phyloP scores from a whole-genome alignment of 768 basidiomycete genomes.

The Podaxis pistillaris region DNA sequence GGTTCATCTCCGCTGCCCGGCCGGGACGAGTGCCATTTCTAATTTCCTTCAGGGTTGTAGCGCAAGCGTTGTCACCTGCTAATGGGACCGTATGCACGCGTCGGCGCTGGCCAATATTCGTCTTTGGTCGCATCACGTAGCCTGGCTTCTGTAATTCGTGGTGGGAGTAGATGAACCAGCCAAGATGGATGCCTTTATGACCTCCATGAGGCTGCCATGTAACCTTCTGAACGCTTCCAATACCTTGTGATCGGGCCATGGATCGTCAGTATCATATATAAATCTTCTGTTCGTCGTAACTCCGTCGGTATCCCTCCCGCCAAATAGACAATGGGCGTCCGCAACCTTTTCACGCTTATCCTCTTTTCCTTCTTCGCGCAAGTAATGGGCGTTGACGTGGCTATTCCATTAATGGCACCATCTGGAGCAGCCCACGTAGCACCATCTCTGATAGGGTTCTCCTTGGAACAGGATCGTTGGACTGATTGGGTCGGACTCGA shows the following conservation, averaged over 20 bases:
- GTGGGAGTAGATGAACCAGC: constrained; percentile 5
- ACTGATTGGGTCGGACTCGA: constrained; percentile 60
- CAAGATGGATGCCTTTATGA: neutral
- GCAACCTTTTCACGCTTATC: neutral
- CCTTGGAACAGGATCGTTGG: constrained; percentile 73
- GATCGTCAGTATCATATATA: neutral
- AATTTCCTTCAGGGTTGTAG: neutral
- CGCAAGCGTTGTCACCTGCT: constrained; percentile 10
- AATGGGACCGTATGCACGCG: neutral
- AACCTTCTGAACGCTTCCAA: neutral
- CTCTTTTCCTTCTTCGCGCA: constrained; percentile 14
- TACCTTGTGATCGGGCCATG: neutral
- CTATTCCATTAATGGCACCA: constrained; percentile 39
- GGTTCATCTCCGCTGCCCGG: neutral
- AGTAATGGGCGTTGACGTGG: constrained; percentile 28
- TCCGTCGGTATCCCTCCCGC: neutral
- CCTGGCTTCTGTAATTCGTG: neutral
- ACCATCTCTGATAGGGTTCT: constrained; percentile 57
- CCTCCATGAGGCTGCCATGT: constrained; percentile 13
- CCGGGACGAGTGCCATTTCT: neutral
- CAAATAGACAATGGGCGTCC: neutral
- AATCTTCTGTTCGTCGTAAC: neutral
- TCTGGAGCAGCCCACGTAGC: constrained; percentile 33
- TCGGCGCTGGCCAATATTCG: neutral
- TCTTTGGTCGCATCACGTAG: neutral